These are phyloP conservation scores for Penicillium janthinellum DNA, from an alignment of 2,329 filamentous ascomycete species.

Conservation along the genomic window DNA sequence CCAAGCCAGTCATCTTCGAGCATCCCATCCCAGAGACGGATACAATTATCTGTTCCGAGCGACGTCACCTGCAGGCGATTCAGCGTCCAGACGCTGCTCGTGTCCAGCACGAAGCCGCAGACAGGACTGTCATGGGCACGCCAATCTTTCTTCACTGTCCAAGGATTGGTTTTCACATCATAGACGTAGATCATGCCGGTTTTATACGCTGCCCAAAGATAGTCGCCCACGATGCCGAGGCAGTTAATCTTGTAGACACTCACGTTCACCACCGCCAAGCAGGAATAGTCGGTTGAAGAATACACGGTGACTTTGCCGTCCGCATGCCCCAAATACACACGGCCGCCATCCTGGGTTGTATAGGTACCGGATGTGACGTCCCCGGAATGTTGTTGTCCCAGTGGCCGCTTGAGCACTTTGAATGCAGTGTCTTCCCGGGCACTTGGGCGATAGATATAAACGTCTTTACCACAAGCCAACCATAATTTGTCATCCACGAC, in stretches of 20 bases:
- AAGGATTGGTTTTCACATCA: slow-evolving; percentile 78
- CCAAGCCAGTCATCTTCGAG: slow-evolving; percentile 91
- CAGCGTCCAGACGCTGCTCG: slow-evolving; percentile 79
- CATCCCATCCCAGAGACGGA: slow-evolving; percentile 89
- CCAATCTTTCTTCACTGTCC: slow-evolving; percentile 94
- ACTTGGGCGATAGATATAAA: slow-evolving; percentile 79
- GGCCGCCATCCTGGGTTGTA: slow-evolving; percentile 71
- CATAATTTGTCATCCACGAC: slow-evolving; percentile 83
- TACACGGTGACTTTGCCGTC: slow-evolving; percentile 97
- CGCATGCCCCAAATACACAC: slow-evolving; percentile 85
- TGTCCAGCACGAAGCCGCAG: slow-evolving; percentile 74
- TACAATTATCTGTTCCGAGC: slow-evolving; percentile 80
- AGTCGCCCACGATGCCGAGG: slow-evolving; percentile 74
- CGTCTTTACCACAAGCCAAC: slow-evolving; percentile 83
- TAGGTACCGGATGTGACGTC: slow-evolving; percentile 85
- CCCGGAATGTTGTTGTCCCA: slow-evolving; percentile 72
- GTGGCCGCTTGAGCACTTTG: slow-evolving; percentile 70
- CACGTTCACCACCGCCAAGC: slow-evolving; percentile 77
- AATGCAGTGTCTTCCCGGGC: slow-evolving; percentile 69
- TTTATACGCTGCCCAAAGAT: slow-evolving; percentile 92
- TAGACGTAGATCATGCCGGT: slow-evolving; percentile 94
- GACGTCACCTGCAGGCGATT: slow-evolving; percentile 84
- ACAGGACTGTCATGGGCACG: slow-evolving; percentile 84
- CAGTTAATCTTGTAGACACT: slow-evolving; percentile 96
- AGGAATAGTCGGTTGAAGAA: slow-evolving; percentile 73